Conservation (phyloP, 352 stramenopile species). For the Phytophthora foliorum region DNA sequence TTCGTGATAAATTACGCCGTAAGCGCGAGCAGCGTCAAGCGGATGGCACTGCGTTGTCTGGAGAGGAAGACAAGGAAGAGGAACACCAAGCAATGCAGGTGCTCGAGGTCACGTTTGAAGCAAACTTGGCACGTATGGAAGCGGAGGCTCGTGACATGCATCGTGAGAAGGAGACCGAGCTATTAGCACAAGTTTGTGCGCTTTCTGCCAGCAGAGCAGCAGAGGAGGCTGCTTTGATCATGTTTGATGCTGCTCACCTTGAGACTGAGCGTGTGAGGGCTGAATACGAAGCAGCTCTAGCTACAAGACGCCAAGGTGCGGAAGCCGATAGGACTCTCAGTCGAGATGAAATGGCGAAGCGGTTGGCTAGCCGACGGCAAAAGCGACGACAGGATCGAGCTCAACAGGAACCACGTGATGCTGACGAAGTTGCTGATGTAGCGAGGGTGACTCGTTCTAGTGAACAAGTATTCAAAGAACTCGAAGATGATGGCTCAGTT, state of each 20-base stretch:
- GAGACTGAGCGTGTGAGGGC: slow-evolving; percentile 37
- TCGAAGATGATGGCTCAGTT: slow-evolving; percentile 29
- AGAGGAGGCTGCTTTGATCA: slow-evolving; percentile 24
- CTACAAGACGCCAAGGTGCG: slow-evolving; percentile 14
- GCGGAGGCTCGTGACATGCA: slow-evolving; percentile 15
- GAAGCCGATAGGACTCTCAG: slow-evolving; percentile 3
- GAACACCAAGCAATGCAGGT: slow-evolving; percentile 18
- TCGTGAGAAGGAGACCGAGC: slow-evolving; percentile 26
- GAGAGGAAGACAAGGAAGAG: slow-evolving; percentile 13
- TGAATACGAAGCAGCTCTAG: slow-evolving; percentile 34
- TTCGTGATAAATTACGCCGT: slow-evolving; percentile 38
- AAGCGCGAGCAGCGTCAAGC: slow-evolving; percentile 30
- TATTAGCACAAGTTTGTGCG: slow-evolving; percentile 29
- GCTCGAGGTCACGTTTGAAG: slow-evolving; percentile 30
- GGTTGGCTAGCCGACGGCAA: slow-evolving; percentile 29
- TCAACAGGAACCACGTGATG: slow-evolving; percentile 1
- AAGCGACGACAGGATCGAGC: slow-evolving; percentile 16
- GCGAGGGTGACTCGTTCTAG: not conserved
- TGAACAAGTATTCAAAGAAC: not conserved
- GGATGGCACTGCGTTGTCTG: slow-evolving; percentile 3
- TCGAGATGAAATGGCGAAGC: slow-evolving; percentile 29
- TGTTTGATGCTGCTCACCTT: slow-evolving; percentile 31
- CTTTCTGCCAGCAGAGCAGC: slow-evolving; percentile 24
- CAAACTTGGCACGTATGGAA: slow-evolving; percentile 18
- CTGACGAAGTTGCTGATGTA: not conserved